Conservation (phyloP, 2,329 filamentous ascomycete species). For the Pseudocercospora macadamiae region DNA sequence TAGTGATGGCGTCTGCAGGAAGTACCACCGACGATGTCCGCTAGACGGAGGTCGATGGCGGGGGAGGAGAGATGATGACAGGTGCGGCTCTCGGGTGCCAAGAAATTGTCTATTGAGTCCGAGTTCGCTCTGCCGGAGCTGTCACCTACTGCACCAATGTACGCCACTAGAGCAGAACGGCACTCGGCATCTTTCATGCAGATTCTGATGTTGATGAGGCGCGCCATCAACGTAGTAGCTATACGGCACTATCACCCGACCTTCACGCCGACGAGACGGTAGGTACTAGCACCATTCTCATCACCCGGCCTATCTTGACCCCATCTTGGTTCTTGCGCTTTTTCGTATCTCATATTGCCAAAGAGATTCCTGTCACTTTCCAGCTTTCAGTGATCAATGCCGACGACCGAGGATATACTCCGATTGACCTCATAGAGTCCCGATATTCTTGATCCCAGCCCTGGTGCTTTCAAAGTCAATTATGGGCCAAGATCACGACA, state of each 20-base stretch:
- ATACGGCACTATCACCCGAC: neutral
- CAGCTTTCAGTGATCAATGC: neutral
- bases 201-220: constrained; percentile 1
- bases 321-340: neutral
- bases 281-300: neutral
- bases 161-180: neutral
- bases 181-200: constrained; percentile 10
- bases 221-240: constrained; percentile 1
- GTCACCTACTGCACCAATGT: neutral
- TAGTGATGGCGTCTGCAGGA: neutral
- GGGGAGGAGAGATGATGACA: neutral
- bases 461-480: constrained; percentile 1
- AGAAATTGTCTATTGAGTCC: neutral
- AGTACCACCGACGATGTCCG: neutral
- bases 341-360: neutral
- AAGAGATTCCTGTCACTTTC: constrained; percentile 18
- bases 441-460: no score
- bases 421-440: no score
- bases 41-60: neutral
- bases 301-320: neutral
- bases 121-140: neutral
- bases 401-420: neutral
- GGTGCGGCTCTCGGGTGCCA: neutral
- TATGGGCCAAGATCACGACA: constrained; percentile 25
- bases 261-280: neutral